Evolutionary conservation across 1,139 yeast species (phyloP).

Genomic region (Tardiomyces digboiensis): DNA sequence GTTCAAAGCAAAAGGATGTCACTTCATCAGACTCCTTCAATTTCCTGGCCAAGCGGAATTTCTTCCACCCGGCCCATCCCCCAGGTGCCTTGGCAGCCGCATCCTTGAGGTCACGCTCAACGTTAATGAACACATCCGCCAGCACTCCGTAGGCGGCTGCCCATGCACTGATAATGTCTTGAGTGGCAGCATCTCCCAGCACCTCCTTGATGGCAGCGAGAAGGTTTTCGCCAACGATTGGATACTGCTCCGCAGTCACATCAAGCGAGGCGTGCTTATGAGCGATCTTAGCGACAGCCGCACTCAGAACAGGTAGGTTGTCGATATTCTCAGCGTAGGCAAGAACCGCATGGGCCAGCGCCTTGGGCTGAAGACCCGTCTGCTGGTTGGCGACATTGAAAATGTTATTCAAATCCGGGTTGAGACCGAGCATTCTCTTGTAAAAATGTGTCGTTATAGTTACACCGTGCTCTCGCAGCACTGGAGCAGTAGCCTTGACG

Average conservation of each 20-base stretch:
- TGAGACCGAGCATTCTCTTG: slow-evolving; percentile 40
- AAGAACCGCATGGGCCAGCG: slow-evolving; percentile 52
- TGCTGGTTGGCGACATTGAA: slow-evolving; percentile 54
- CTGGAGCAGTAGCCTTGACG: slow-evolving; percentile 50
- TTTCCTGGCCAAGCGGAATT: slow-evolving; percentile 37
- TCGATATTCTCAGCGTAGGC: slow-evolving; percentile 59
- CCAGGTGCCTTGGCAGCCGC: slow-evolving; percentile 24
- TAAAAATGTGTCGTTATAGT: slow-evolving; percentile 47
- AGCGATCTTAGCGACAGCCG: slow-evolving; percentile 51
- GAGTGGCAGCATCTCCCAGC: slow-evolving; percentile 50
- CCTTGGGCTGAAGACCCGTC: slow-evolving; percentile 49
- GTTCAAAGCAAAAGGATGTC: slow-evolving; percentile 43
- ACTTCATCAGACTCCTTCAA: slow-evolving; percentile 39
- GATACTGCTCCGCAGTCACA: slow-evolving; percentile 53
- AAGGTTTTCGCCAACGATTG: slow-evolving; percentile 50
- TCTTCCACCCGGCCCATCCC: slow-evolving; percentile 49
- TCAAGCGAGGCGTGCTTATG: slow-evolving; percentile 59
- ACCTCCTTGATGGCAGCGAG: slow-evolving; percentile 44
- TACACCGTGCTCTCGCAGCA: slow-evolving; percentile 47
- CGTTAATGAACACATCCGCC: slow-evolving; percentile 50
- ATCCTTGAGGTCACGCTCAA: slow-evolving; percentile 41
- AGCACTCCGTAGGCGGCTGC: slow-evolving; percentile 52
- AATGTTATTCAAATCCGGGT: slow-evolving; percentile 47
- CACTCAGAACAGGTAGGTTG: slow-evolving; percentile 42
- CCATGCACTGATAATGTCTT: slow-evolving; percentile 56